phyloP scores from a whole-genome alignment of 2,329 filamentous ascomycete genomes.

The Xylariaceae sp. region DNA sequence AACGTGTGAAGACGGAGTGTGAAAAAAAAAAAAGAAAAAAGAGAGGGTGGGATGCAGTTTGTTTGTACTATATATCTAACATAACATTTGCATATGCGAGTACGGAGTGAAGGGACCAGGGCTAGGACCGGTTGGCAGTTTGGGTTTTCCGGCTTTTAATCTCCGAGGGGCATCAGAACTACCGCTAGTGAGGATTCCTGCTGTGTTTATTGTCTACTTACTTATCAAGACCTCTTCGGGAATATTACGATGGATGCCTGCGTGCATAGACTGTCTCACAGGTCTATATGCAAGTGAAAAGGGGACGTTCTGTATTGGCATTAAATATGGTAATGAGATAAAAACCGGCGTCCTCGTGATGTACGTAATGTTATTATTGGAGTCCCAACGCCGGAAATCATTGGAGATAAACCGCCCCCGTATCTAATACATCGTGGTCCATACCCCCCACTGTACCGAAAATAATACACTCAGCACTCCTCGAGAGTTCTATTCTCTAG shows the following conservation, averaged over 20 bases:
- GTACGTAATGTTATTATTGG: background rate
- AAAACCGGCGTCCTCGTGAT: background rate
- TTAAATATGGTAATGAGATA: background rate
- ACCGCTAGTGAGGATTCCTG: background rate
- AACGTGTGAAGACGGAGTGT: no score
- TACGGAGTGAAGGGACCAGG: background rate
- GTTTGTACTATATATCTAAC: no score
- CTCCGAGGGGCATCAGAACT: background rate
- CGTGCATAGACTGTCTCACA: background rate
- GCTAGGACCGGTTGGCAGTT: background rate
- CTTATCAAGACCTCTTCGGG: background rate
- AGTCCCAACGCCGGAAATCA: no score
- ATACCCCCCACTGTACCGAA: background rate
- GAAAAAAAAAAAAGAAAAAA: no score
- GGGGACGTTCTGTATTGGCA: background rate
- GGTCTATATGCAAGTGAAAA: background rate
- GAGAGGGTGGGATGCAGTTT: no score
- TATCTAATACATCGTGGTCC: background rate
- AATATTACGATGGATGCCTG: background rate
- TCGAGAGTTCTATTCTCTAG: background rate
- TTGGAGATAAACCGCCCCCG: background rate
- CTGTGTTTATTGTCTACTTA: background rate
- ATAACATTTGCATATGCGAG: no score
- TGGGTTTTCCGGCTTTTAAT: background rate
- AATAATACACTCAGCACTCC: slow-evolving; percentile 13